A percentile compares a stretch with the other conserved stretches of the same genome.
phyloP scores from a whole-genome alignment of 2,329 filamentous ascomycete genomes.

The Aspergillus brasiliensis region DNA sequence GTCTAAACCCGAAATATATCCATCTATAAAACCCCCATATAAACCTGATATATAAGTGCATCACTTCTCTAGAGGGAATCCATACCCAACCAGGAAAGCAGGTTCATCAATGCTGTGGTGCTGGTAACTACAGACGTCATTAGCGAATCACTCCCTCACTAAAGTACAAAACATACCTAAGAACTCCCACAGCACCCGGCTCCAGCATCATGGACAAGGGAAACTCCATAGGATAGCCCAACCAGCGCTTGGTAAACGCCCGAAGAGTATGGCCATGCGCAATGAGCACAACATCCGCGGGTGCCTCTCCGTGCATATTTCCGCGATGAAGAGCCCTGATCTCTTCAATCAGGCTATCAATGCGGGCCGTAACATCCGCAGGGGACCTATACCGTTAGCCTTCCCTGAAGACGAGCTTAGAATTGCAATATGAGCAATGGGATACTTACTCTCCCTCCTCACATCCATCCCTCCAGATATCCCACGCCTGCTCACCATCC shows the following conservation, averaged over 20 bases:
- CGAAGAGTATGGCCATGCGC: conserved; percentile 51
- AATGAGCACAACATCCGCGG: conserved; percentile 43
- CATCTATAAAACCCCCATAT: neutral
- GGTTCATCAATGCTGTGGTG: conserved; percentile 45
- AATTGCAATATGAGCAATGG: too few relatives aligned
- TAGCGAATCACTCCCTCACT: neutral
- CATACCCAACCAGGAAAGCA: conserved; percentile 47
- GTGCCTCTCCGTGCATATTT: conserved; percentile 43
- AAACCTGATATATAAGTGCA: neutral
- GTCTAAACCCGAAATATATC: neutral
- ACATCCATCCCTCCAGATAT: conserved; percentile 63
- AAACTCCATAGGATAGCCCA: conserved; percentile 46
- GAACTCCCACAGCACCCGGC: conserved; percentile 46
- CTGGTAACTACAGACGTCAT: conserved; percentile 30
- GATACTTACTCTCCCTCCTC: conserved; percentile 57
- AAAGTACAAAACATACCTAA: conserved; percentile 36
- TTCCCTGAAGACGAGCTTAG: too few relatives aligned
- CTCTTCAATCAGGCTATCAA: conserved; percentile 46
- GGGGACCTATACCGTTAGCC: conserved; percentile 27
- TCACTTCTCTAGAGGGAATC: conserved; percentile 31
- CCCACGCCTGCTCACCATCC: conserved; percentile 53
- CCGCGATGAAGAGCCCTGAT: conserved; percentile 45
- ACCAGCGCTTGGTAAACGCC: conserved; percentile 52
- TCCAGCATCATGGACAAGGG: conserved; percentile 48
- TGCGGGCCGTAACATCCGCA: conserved; percentile 42